Base-by-base conservation (phyloP, 768 basidiomycete genomes). In the Collybia nuda region DNA sequence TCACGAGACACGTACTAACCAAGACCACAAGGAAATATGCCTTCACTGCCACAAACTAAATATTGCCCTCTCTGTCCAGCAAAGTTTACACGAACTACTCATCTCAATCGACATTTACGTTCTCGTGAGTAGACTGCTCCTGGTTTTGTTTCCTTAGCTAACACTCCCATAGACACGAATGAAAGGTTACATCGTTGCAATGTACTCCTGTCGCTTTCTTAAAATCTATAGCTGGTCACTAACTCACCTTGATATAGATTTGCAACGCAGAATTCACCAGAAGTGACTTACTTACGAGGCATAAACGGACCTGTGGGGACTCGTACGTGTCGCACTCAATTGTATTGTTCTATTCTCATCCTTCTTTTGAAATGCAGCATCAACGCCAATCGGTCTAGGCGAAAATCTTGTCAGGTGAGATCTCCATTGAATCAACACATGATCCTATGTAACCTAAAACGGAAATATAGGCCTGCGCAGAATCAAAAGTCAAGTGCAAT, bases 401-500 rank as follows among this genome's bases (percentile, higher is more conserved):
- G 84, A 54, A 85, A 85, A 58, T 87, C 85, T 2, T 88, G 86
- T 59, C 79, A 80, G 63, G 76, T 75, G 57, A 28, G 63, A 40
- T 22, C 29, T 28, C 14, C 14, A 21, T 29, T n/a, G 32, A 32
- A 17, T 12, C 17, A 14, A 14, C 50, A 15, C 26, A 47, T 35
- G 35, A 1, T n/a, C 52, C 32, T 40, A 42, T 26, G 6, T 32
- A 11, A 28, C 17, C 42, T 55, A 17, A 58, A 23, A 24, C 38
- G 48, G 3, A 37, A 24, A 26, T 40, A 44, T 40, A 80, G 68
- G 80, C 84, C 17, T 88, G 86, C 63, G 85, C 84, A 2, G 82
- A 84, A 56, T 85, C 85, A n/a, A 88, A 88, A 67, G 78, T 86
- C 12, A 87, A 85, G 68, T 88, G 86, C 64, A 81, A 86, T 62